Base-by-base conservation (phyloP, 495 filamentous ascomycete species). In the Lasiosphaeriaceae sp. region DNA sequence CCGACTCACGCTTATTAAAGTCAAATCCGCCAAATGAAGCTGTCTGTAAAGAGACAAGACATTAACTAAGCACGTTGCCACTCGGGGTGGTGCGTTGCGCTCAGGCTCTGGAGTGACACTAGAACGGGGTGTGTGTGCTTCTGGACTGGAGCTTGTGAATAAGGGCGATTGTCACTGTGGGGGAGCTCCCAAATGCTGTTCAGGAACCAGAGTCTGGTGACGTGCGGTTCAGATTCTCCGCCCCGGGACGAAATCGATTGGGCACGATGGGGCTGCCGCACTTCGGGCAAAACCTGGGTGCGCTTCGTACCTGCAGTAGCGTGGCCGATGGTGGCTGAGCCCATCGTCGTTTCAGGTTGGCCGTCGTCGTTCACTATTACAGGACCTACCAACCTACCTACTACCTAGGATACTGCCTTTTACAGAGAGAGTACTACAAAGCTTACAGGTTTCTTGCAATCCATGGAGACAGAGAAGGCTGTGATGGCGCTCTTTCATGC, bases 271-370 rank as follows among this genome's bases (percentile, higher is more conserved):
- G n/a, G n/a, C n/a, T 37, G 34, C 14, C 14, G 34, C 9, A 14
- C 14, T 37, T 8, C 14, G 34, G 34, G 34, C 34, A 14, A 8
- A 37, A 37, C 34, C 34, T 37, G 34, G 34, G 14, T 8, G 34
- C 2, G 34, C n/a, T n/a, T n/a, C n/a, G 60, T 59, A 59, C 61
- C 61, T 63, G 57, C 61, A 63, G 61, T 63, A 63, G 61, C 50
- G 61, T 50, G 50, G 29, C 21, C 44, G 31, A 23, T 12, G 12
- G 61, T 57, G 61, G 61, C 61, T 63, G 61, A 54, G 56, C 61
- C 53, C 23, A 47, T 55, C 43, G 31, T 20, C 12, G 41, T 55
- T 47, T 45, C 53, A 55, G 39, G 39, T 43, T 16, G 39, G 14
- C 39, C 39, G 39, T 31, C 26, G 26, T 9, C 26, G 26, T 31